A percentile compares a stretch with the other conserved stretches of the same genome.
Conservation (phyloP, 2,329 filamentous ascomycete species). For the Monosporascus sp. region DNA sequence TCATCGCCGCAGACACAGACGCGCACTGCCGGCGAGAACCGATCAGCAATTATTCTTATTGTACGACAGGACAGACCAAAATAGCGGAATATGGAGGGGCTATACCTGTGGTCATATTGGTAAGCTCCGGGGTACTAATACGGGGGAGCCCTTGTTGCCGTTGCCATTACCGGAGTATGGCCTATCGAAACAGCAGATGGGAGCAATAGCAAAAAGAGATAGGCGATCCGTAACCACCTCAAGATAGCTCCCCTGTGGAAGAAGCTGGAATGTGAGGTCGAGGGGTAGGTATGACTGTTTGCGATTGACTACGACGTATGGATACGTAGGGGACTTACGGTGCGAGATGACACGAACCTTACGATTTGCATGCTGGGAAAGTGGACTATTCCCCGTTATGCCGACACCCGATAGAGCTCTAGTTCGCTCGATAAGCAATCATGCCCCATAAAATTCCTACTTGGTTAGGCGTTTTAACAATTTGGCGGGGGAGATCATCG, state of each 20-base stretch:
- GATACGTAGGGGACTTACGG: no score
- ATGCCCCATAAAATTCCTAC: no score
- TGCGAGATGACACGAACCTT: no score
- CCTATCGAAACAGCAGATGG: neutral
- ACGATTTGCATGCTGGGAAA: no score
- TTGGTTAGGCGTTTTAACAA: no score
- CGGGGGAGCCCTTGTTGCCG: neutral
- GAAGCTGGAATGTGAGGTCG: no score
- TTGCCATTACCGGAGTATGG: neutral
- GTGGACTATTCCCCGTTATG: no score
- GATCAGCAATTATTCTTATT: conserved; percentile 1
- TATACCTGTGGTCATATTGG: conserved; percentile 10
- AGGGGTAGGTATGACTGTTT: no score
- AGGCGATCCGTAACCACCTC: neutral
- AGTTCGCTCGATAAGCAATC: no score
- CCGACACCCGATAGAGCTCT: no score
- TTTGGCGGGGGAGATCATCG: no score
- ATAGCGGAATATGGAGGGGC: neutral
- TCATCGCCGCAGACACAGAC: conserved; percentile 97
- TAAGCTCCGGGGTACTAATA: neutral
- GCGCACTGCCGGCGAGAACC: conserved; percentile 51
- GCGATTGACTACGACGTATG: no score
- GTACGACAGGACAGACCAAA: neutral
- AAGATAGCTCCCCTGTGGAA: neutral
- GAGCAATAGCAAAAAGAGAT: neutral